These are phyloP conservation scores for Penicillium cataractarum DNA, from an alignment of 495 filamentous ascomycete genomes.

Conservation along the genomic window DNA sequence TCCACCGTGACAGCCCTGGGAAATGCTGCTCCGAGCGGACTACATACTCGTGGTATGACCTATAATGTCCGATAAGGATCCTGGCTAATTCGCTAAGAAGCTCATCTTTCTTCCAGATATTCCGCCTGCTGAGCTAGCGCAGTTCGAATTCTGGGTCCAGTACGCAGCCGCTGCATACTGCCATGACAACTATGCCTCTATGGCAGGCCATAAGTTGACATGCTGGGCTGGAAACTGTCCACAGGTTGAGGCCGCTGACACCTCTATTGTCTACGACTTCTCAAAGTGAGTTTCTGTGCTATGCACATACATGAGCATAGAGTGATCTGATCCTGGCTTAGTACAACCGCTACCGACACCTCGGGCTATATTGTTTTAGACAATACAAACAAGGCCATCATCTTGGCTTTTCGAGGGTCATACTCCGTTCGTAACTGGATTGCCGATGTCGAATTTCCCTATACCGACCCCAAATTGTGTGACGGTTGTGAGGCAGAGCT, in stretches of 20 bases:
- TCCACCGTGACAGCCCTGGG: conserved; percentile 17
- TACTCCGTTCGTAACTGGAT: conserved; percentile 68
- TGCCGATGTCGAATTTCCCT: conserved; percentile 52
- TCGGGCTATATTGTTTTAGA: conserved; percentile 69
- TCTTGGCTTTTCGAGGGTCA: conserved; percentile 68
- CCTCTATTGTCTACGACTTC: conserved; percentile 58
- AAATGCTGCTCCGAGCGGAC: conserved; percentile 16
- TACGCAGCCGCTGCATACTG: conserved; percentile 71
- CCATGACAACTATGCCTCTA: conserved; percentile 47
- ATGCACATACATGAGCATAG: neutral
- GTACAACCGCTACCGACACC: conserved; percentile 59
- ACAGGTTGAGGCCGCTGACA: conserved; percentile 52
- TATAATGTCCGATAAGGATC: neutral
- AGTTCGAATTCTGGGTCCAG: conserved; percentile 66
- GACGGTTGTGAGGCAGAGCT: conserved; percentile 49
- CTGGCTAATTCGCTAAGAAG: too few species aligned
- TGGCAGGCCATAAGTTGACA: conserved; percentile 49
- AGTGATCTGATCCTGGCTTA: conserved; percentile 26
- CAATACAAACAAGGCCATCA: conserved; percentile 57
- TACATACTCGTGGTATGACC: conserved; percentile 26
- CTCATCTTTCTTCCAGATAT: conserved; percentile 22
- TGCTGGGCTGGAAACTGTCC: conserved; percentile 62
- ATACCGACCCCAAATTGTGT: conserved; percentile 48
- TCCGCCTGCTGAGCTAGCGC: conserved; percentile 40
- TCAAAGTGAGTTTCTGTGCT: conserved; percentile 51